Evolutionary conservation across 805 yeast genomes (phyloP).

Genomic region (Peterozyma toletana): DNA sequence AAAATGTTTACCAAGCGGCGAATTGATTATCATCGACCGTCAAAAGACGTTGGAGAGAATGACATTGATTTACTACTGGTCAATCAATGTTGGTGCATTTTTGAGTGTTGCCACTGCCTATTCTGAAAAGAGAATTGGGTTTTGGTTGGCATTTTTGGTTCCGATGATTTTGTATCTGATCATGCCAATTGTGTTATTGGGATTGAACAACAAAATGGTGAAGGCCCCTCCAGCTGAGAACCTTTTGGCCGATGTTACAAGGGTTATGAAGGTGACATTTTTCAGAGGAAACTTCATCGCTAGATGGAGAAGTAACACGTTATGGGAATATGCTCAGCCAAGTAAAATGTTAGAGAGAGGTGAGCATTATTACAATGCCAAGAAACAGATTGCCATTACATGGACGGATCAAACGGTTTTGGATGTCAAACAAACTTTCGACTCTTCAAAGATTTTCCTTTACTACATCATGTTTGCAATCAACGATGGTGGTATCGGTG

Average conservation of each 20-base stretch:
- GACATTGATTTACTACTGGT: conserved; percentile 41
- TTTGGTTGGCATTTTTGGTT: conserved; percentile 41
- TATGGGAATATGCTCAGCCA: conserved; percentile 40
- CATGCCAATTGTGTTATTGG: conserved; percentile 38
- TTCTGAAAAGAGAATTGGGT: conserved; percentile 40
- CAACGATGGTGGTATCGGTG: conserved; percentile 39
- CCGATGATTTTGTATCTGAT: conserved; percentile 46
- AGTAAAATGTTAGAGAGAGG: conserved; percentile 34
- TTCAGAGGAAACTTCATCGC: conserved; percentile 32
- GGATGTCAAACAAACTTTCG: conserved; percentile 33
- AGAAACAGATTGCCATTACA: conserved; percentile 20
- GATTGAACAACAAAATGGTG: conserved; percentile 25
- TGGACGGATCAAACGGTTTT: conserved; percentile 24
- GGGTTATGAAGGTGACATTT: conserved; percentile 27
- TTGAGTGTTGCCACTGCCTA: conserved; percentile 41
- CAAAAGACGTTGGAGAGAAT: conserved; percentile 31
- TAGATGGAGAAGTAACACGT: conserved; percentile 26
- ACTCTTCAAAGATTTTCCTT: conserved; percentile 37
- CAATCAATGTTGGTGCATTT: conserved; percentile 47
- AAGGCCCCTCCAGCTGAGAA: conserved; percentile 31
- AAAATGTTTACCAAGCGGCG: conserved; percentile 48
- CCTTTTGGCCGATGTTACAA: conserved; percentile 32
- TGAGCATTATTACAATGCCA: conserved; percentile 19
- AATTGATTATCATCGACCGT: conserved; percentile 49
- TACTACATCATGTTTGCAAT: conserved; percentile 29